Evolutionary conservation across 1,284 basidiomycete genomes (phyloP), one percentile per base, ranked within the genome.

Genomic region (Anthracocystis walkeri): DNA sequence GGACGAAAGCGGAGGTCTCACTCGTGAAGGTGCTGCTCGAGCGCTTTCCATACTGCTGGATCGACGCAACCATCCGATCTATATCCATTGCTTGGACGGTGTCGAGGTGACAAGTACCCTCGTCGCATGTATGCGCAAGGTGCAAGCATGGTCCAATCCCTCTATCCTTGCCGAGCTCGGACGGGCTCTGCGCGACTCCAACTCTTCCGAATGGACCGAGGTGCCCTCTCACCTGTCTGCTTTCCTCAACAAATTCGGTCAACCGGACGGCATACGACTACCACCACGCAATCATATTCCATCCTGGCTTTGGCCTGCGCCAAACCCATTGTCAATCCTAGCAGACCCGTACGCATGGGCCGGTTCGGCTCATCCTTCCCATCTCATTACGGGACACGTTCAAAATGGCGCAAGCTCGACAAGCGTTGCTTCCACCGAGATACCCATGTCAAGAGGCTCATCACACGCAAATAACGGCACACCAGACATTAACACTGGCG

Each of bases 51-150:
- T 78, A 12, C 48, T 84, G 45, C 75, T 82, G 25, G 77, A 83
- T 41, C 58, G 67, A 20, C 72, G 75, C 44, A 78, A 79, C n/a
- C 62, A 81, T 45, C 83, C 83, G 0, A 67, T 83, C 41, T 84
- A 84, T 52, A 57, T 84, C 2, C 83, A 84, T 55, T 82, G 81
- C 58, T 65, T 84, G n/a, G 83, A 84, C 50, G 83, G 82, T 20
- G 77, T 81, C 35, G 77, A 80, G 18, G 77, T 78, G 16, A 79
- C 81, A 1, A 78, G 78, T 44, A 81, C 80, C 11, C 71, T 84
- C 10, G 54, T 83, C 12, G 83, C 79, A 3, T 78, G 80, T 40
- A 72, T 83, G 65, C 78, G 83, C 44, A 81, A 81, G 58, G 65
- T 84, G 20, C 83, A 84, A 55, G 80, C 71, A 1, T 84, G 82